A percentile compares a stretch with the other conserved stretches of the same genome.
Conservation (phyloP, 805 yeast genomes). For the Wickerhamomyces tratensis region DNA sequence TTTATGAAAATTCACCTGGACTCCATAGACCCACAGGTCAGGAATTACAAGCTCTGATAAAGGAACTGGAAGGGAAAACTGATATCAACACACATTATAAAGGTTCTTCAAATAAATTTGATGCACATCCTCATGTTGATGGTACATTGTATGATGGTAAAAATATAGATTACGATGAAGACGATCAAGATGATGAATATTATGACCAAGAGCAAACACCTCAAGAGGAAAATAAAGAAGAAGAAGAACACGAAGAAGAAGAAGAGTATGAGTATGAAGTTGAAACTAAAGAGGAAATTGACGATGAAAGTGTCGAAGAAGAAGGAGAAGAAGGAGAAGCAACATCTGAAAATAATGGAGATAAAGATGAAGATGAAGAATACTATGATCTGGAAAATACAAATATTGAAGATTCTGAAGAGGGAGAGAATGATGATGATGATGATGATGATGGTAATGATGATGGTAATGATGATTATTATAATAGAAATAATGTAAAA, state of each 20-base stretch:
- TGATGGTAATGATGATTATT: slow-evolving; percentile 66
- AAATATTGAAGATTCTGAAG: slow-evolving; percentile 23
- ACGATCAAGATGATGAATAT: slow-evolving; percentile 43
- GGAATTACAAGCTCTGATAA: slow-evolving; percentile 1
- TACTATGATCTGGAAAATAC: no score
- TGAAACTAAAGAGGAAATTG: slow-evolving; percentile 60
- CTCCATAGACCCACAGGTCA: no score
- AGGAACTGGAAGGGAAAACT: slow-evolving; percentile 37
- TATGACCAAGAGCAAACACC: no score
- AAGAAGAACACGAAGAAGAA: slow-evolving; percentile 73
- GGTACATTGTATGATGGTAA: slow-evolving; percentile 40
- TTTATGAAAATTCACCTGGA: slow-evolving; percentile 23
- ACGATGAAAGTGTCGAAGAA: slow-evolving; percentile 63
- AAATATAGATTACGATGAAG: slow-evolving; percentile 52
- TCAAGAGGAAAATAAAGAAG: slow-evolving; percentile 34
- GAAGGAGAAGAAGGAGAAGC: slow-evolving; percentile 69
- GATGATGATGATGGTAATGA: slow-evolving; percentile 71
- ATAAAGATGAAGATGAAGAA: slow-evolving; percentile 67
- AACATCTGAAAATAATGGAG: slow-evolving; percentile 64
- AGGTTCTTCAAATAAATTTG: no score
- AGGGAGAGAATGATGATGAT: slow-evolving; percentile 67
- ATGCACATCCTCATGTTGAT: slow-evolving; percentile 17
- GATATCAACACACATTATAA: slow-evolving; percentile 7
- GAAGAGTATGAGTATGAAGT: slow-evolving; percentile 72
- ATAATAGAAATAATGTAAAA: slow-evolving; percentile 71